Conservation (phyloP, 129 eudicot genomes). For the Tagetes erecta region DNA sequence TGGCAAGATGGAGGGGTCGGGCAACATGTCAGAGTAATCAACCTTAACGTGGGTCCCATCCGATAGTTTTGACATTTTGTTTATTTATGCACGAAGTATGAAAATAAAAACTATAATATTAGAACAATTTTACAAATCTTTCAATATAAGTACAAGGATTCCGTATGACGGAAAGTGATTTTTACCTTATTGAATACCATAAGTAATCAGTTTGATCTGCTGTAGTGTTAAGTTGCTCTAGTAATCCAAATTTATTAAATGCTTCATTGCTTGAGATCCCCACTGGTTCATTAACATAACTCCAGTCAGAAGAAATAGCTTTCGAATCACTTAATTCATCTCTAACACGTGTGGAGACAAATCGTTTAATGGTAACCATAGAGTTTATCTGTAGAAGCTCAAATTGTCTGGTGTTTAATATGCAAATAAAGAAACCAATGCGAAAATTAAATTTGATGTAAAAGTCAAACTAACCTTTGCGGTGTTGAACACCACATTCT, state of each 20-base stretch:
- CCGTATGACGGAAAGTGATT: neutral
- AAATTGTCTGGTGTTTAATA: constrained; percentile 2
- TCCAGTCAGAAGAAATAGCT: constrained; percentile 59
- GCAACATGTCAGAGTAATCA: too few relatives aligned
- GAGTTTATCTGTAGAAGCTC: constrained; percentile 65
- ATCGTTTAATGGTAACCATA: constrained; percentile 51
- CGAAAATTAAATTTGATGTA: constrained; percentile 12
- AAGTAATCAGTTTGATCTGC: constrained; percentile 87
- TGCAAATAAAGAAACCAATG: neutral
- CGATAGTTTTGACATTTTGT: too few relatives aligned
- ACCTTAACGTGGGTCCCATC: too few relatives aligned
- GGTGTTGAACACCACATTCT: constrained; percentile 80
- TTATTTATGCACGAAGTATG: too few relatives aligned
- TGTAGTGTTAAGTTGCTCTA: constrained; percentile 91
- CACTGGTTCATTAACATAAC: constrained; percentile 76
- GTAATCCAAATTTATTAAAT: constrained; percentile 52
- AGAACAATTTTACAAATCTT: too few relatives aligned
- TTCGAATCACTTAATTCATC: constrained; percentile 45
- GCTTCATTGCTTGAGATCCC: constrained; percentile 71
- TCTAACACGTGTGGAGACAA: constrained; percentile 39
- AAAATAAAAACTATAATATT: constrained; percentile 37
- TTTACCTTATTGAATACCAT: constrained; percentile 93
- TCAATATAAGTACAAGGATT: too few relatives aligned
- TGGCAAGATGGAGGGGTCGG: too few relatives aligned
- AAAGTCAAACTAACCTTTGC: constrained; percentile 67